phyloP scores from a whole-genome alignment of 2,329 filamentous ascomycete species.

The Pyricularia grisea region DNA sequence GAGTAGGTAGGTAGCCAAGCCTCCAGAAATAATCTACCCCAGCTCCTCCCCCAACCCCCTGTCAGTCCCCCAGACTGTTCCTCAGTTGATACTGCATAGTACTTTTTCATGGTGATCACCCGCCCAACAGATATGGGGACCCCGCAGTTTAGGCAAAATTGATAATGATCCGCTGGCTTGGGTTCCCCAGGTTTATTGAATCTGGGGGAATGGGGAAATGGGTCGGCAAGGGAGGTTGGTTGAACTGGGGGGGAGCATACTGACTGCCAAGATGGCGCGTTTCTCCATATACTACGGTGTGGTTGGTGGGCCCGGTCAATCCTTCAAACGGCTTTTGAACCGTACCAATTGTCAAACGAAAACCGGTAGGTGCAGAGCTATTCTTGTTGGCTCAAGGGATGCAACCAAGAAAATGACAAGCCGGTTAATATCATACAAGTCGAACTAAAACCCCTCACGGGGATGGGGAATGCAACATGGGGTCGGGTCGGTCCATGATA shows the following conservation, averaged over 20 bases:
- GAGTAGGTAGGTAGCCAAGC: too few species aligned
- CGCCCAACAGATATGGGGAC: not conserved
- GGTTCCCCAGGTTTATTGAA: not conserved
- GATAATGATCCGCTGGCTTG: not conserved
- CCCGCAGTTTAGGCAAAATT: not conserved
- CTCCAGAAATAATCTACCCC: not conserved
- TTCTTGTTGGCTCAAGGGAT: not conserved
- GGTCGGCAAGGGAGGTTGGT: not conserved
- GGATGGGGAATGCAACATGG: not conserved
- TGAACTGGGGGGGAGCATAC: not conserved
- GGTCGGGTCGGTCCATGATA: not conserved
- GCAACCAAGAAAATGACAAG: not conserved
- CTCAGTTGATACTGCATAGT: not conserved
- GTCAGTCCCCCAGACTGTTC: not conserved
- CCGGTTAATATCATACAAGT: not conserved
- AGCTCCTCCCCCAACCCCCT: too few species aligned
- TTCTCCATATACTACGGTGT: not conserved
- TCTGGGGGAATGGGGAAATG: not conserved
- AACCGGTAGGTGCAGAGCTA: not conserved
- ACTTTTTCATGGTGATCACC: not conserved
- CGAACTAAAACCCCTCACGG: not conserved
- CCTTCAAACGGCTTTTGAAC: not conserved
- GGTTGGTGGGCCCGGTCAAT: not conserved
- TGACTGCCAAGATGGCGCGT: not conserved
- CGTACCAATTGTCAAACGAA: not conserved